Base-by-base conservation (phyloP, 2,329 filamentous ascomycete species). In the Aspergillus oerlinghausenensis region DNA sequence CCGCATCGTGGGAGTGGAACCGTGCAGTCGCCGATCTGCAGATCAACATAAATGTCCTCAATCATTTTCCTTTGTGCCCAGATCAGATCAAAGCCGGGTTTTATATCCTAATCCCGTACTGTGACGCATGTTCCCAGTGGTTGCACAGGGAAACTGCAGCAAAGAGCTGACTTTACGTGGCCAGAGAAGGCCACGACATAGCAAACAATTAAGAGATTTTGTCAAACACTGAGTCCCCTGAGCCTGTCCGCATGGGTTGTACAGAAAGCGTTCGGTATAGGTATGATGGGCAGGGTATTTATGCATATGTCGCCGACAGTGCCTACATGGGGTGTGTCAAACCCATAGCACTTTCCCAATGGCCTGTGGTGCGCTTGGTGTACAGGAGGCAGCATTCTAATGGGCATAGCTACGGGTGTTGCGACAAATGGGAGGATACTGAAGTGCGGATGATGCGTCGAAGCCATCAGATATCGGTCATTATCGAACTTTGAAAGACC, bases 231-330 rank as follows among this genome's bases (percentile, higher is more conserved):
- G 43, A 93, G 93, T 65, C 89, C 93, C 71, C 92, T 89, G 65
- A 90, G 90, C 54, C 93, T 93, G 89, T 82, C 82, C 3, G 89
- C 90, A 0, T 93, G 88, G 87, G 69, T 91, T 0, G 88, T 92
- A 9, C 87, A 90, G 70, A 86, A 91, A 71, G 90, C 89, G 0
- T 72, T 92, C 14, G 87, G 92, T 57, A 85, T 82, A 0, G 79
- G 80, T 43, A 85, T 89, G 82, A 86, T 89, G 82, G 84, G 81
- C 54, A 77, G 88, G n/a, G 86, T 88, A 2, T 89, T 89, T 60
- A 89, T 86, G 23, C 88, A 89, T 67, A 87, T 84, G 0, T 88
- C 84, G 28, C 88, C 88, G 0, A 88, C 88, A 1, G 73, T 92
- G 55, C 88, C 89, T 1, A 85, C 83, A 0, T 91, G 83, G 89